These are phyloP conservation scores for Nicotiana paniculata DNA, from an alignment of 257 asterid species.

Conservation along the genomic window DNA sequence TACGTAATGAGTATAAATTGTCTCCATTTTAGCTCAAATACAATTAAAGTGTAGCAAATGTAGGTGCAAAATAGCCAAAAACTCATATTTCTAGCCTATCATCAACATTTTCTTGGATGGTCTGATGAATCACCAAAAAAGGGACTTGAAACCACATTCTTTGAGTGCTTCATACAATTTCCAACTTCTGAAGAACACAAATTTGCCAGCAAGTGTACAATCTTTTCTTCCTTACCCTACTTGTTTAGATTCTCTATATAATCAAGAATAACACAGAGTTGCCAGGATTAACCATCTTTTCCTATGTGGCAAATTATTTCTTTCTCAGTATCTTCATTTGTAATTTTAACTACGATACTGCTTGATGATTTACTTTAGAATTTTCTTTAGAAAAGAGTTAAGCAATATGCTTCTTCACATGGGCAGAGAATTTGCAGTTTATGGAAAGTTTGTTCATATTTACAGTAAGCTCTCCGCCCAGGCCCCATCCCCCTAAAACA, in stretches of 20 bases:
- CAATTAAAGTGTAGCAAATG: too few relatives aligned
- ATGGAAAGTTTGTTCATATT: not conserved
- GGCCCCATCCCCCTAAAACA: not conserved
- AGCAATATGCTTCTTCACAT: not conserved
- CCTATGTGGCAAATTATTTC: not conserved
- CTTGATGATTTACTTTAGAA: not conserved
- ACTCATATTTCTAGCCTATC: too few relatives aligned
- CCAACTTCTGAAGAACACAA: not conserved
- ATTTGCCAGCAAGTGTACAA: not conserved
- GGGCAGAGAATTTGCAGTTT: not conserved
- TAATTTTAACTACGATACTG: not conserved
- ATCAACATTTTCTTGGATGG: not conserved
- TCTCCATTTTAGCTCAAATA: too few relatives aligned
- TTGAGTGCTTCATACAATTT: not conserved
- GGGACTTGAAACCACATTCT: not conserved
- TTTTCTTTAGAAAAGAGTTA: not conserved
- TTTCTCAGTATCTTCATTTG: not conserved
- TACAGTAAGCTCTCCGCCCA: not conserved
- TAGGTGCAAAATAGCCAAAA: too few relatives aligned
- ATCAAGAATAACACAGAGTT: not conserved
- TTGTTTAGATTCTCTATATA: not conserved
- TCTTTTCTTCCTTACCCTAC: not conserved
- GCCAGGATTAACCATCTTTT: not conserved
- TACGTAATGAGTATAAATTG: too few relatives aligned
- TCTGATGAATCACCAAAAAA: not conserved